These are phyloP conservation scores for Coniosporium apollinis DNA, from an alignment of 495 filamentous ascomycete genomes.

Conservation along the genomic window DNA sequence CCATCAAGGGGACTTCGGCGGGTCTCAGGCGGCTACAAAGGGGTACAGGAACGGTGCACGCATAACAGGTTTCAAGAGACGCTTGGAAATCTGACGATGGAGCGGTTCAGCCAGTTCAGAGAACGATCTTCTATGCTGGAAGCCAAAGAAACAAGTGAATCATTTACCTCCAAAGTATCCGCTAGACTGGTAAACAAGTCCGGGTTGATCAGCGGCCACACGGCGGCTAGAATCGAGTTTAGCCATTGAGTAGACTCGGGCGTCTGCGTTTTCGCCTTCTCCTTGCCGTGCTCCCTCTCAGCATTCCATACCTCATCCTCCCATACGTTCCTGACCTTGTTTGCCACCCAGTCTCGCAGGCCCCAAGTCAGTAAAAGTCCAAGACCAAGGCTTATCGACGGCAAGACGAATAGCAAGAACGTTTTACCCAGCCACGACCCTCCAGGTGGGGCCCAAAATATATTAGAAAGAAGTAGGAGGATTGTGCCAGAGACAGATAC, in stretches of 20 bases:
- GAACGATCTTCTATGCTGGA: too few species aligned
- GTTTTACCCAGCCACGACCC: neutral
- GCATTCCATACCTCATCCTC: conserved; percentile 49
- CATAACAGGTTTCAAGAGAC: too few species aligned
- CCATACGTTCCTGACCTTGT: conserved; percentile 35
- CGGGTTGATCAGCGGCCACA: conserved; percentile 57
- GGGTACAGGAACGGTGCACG: too few species aligned
- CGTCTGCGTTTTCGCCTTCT: conserved; percentile 23
- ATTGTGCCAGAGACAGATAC: conserved; percentile 15
- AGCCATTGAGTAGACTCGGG: conserved; percentile 51
- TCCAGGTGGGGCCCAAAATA: neutral
- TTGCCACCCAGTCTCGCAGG: conserved; percentile 35
- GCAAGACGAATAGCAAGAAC: neutral
- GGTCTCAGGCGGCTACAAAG: too few species aligned
- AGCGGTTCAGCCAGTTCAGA: too few species aligned
- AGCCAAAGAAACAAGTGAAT: too few species aligned
- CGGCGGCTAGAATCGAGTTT: conserved; percentile 40
- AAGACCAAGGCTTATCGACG: neutral
- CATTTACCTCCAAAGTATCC: conserved; percentile 39
- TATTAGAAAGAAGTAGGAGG: conserved; percentile 8
- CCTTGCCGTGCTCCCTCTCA: conserved; percentile 29
- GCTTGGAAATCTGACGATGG: too few species aligned
- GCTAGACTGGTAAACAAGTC: conserved; percentile 47
- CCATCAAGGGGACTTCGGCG: too few species aligned
- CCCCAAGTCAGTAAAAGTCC: conserved; percentile 21